Percentiles rank a stretch among this genome's conserved stretches.
Evolutionary conservation across 768 basidiomycete genomes (phyloP).

Genomic region (Leccinum rimulosum): DNA sequence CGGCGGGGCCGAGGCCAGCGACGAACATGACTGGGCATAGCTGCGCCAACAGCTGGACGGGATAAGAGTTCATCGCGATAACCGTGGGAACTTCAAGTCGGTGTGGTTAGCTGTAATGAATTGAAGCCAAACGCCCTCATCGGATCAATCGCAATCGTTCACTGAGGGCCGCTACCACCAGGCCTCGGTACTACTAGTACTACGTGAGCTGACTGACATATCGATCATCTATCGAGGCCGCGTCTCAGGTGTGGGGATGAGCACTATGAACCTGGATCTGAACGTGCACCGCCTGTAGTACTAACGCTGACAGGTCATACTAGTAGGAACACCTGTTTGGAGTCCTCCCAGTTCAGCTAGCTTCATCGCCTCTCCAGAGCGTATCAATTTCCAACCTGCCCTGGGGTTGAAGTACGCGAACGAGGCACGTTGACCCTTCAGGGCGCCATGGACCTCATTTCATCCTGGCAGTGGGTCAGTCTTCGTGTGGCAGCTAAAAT

Average conservation of each 20-base stretch:
- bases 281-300: background rate
- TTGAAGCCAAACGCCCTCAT: too few species aligned
- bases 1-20: conserved; percentile 57
- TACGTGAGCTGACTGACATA: too few species aligned
- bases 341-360: background rate
- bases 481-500: background rate
- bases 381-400: background rate
- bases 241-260: background rate
- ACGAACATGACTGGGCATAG: conserved; percentile 93
- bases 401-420: background rate
- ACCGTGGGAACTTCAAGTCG: conserved; percentile 4
- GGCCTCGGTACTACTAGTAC: too few species aligned
- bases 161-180: too few species aligned
- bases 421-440: conserved; percentile 6
- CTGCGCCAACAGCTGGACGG: conserved; percentile 84
- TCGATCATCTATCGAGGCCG: background rate
- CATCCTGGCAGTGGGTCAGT: background rate
- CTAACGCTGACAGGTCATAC: background rate
- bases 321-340: background rate
- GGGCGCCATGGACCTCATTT: background rate
- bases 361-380: background rate
- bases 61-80: conserved; percentile 83
- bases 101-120: too few species aligned
- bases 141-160: too few species aligned
- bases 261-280: background rate